Evolutionary conservation across 2,329 filamentous ascomycete species (phyloP), one percentile per base, ranked within the genome.

Genomic region (Dothistroma pini): DNA sequence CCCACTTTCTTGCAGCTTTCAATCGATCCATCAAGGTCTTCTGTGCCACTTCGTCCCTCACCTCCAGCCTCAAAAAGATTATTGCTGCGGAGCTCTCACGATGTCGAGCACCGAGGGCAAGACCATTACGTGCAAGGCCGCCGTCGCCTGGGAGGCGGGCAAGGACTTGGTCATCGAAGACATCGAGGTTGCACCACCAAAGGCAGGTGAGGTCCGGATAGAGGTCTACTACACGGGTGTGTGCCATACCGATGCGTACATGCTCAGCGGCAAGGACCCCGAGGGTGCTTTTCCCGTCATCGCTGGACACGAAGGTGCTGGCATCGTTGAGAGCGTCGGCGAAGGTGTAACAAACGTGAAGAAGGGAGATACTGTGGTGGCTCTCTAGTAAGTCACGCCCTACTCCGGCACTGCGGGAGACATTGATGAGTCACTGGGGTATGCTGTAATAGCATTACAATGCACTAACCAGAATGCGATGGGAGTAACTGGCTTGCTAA

Each of bases 161-260:
- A 90, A 96, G 81, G 88, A 91, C 69, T 85, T 99, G 67, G 86
- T 83, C 71, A 84, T 97, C 69, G 95, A 99, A 80, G 91, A 96
- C 70, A 83, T 99, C 72, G 93, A 97, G 80, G 95, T 99, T 68
- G 86, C 84, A 57, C 89, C 93, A 65, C 95, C 95, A 62, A 87
- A 84, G 79, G 93, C 93, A 64, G 86, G 96, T 80, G 95, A 99
- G 81, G 95, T 99, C 75, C 91, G 95, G 72, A 96, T 99, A 75
- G 82, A 97, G 83, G 91, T 97, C 76, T 89, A 93, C 83, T 96
- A 97, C 83, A 99, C 95, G 57, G 95, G 95, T 79, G 95, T 99
- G 76, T 99, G 95, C 83, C 95, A 99, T 82, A 99, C 93, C 89
- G 91, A 96, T 83, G 91, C 95, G 73, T 74, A 74, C 84, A 96